A percentile compares a stretch with the other conserved stretches of the same genome.
These are phyloP conservation scores for Ustilago shanxiensis DNA, from an alignment of 1,284 basidiomycete genomes.

Conservation along the genomic window DNA sequence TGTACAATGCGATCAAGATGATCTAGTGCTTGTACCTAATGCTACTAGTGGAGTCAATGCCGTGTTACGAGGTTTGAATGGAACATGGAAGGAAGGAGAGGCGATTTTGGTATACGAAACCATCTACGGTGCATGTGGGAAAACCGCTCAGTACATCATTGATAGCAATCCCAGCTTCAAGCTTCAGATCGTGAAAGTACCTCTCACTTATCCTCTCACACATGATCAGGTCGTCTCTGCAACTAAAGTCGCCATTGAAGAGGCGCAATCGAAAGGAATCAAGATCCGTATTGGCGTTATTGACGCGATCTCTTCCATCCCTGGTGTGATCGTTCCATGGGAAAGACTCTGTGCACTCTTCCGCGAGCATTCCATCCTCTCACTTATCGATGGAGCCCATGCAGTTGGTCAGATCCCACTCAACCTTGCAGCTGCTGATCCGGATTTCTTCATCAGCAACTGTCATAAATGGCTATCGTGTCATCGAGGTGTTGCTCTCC, in stretches of 20 bases:
- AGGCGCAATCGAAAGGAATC: constrained; percentile 71
- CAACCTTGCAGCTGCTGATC: constrained; percentile 63
- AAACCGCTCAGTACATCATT: constrained; percentile 62
- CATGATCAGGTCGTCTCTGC: constrained; percentile 65
- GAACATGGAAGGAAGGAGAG: constrained; percentile 61
- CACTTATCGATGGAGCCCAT: constrained; percentile 82
- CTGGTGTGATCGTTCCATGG: constrained; percentile 84
- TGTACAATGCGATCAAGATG: constrained; percentile 28
- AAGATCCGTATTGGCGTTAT: constrained; percentile 85
- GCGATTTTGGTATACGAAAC: constrained; percentile 59
- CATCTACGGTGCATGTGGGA: constrained; percentile 64
- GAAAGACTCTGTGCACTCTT: constrained; percentile 74
- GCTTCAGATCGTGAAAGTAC: constrained; percentile 59
- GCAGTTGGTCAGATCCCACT: constrained; percentile 76
- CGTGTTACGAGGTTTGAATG: constrained; percentile 58
- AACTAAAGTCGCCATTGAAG: constrained; percentile 33
- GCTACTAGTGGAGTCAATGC: constrained; percentile 68
- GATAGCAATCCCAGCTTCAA: constrained; percentile 55
- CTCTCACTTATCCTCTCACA: constrained; percentile 59
- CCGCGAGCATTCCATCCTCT: constrained; percentile 57
- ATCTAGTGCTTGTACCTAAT: constrained; percentile 67
- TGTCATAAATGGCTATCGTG: constrained; percentile 73
- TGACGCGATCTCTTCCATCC: constrained; percentile 80
- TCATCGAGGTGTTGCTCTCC: constrained; percentile 79
- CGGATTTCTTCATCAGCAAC: constrained; percentile 67